phyloP scores from a whole-genome alignment of 495 filamentous ascomycete genomes.

The Choiromyces venosus region DNA sequence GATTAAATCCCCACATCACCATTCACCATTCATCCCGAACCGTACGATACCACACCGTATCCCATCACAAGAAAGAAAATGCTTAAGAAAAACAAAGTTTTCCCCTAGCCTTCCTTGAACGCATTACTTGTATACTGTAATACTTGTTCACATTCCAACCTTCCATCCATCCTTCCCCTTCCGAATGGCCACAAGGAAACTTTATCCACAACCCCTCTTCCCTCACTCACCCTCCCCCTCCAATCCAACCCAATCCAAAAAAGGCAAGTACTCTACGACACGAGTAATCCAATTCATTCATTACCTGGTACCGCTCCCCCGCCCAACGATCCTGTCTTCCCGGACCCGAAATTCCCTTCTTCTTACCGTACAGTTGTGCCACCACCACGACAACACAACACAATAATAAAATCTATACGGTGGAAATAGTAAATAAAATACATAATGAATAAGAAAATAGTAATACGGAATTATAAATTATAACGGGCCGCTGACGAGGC shows the following conservation, averaged over 20 bases:
- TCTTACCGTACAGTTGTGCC: neutral
- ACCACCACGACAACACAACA: neutral
- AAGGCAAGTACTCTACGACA: too few relatives aligned
- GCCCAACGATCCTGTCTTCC: neutral
- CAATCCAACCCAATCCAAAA: neutral
- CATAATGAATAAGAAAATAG: neutral
- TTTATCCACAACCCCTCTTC: neutral
- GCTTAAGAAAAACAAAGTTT: neutral
- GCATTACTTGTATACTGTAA: too few relatives aligned
- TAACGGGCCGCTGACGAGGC: neutral
- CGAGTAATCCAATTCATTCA: neutral
- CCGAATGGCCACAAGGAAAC: neutral
- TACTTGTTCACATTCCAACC: neutral
- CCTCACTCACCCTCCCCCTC: neutral
- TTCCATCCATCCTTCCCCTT: neutral
- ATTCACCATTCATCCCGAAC: neutral
- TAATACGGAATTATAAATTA: neutral
- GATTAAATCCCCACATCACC: neutral
- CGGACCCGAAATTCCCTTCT: neutral
- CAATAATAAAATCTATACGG: neutral
- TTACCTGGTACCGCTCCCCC: neutral
- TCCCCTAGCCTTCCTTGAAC: too few relatives aligned
- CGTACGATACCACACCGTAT: too few relatives aligned
- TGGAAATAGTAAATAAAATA: neutral
- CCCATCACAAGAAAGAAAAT: neutral